Evolutionary conservation across 2,329 filamentous ascomycete genomes (phyloP).

Genomic region (Sordariomycetes sp.): DNA sequence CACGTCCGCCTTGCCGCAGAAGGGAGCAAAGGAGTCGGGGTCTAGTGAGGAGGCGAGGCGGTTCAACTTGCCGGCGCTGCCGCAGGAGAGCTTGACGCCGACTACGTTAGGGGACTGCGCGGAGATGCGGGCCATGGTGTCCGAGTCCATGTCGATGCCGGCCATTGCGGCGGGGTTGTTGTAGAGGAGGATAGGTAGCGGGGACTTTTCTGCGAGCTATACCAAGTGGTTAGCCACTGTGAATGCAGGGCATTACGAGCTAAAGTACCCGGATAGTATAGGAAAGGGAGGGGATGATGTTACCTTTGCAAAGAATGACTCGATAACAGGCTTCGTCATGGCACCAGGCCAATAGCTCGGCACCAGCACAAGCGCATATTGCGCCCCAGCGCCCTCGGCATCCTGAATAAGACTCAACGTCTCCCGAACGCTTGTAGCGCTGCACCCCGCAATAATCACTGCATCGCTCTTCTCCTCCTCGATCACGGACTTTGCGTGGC

Average conservation of each 20-base stretch:
- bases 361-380: constrained; percentile 8
- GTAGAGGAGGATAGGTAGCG: constrained; percentile 11
- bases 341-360: constrained; percentile 10
- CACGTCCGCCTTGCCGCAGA: neutral
- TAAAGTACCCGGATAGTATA: neutral
- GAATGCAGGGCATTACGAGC: neutral
- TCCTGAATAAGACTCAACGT: constrained; percentile 7
- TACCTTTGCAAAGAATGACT: constrained; percentile 17
- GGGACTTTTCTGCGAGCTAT: constrained; percentile 8
- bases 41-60: constrained; percentile 26
- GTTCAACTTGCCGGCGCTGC: constrained; percentile 47
- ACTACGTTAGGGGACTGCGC: constrained; percentile 45
- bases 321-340: constrained; percentile 7
- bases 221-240: neutral
- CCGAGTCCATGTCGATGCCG: constrained; percentile 12
- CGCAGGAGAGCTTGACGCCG: constrained; percentile 35
- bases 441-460: constrained; percentile 7
- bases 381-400: constrained; percentile 6
- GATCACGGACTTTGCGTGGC: constrained; percentile 28
- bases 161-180: constrained; percentile 12
- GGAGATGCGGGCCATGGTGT: constrained; percentile 21
- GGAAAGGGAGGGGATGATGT: neutral
- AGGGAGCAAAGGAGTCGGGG: constrained; percentile 3
- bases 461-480: constrained; percentile 41
- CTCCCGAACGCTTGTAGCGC: constrained; percentile 8